Evolutionary conservation across 345 rosid species (phyloP).

Genomic region (Hibiscus syriacus): DNA sequence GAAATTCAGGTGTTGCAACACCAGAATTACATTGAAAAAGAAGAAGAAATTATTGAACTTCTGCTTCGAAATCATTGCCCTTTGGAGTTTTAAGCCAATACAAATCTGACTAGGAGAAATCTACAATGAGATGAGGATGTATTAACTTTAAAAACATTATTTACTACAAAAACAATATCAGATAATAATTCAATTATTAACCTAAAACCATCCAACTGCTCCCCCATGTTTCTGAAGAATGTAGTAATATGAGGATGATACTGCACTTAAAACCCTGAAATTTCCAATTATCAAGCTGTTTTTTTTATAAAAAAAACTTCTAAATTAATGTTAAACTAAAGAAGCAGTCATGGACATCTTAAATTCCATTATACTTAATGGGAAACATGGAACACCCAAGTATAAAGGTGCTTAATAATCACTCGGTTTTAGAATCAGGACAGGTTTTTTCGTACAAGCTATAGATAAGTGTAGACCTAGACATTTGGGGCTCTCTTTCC

Average conservation of each 20-base stretch:
- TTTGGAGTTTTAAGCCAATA: too few relatives aligned
- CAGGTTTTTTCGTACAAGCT: constrained; percentile 49
- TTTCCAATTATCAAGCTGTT: background rate
- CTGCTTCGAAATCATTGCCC: too few relatives aligned
- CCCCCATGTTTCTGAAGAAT: background rate
- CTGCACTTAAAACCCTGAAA: background rate
- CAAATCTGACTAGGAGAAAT: background rate
- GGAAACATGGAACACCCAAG: background rate
- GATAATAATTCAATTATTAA: background rate
- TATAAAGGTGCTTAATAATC: constrained; percentile 4
- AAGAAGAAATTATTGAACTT: too few relatives aligned
- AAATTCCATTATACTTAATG: background rate
- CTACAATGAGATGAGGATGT: background rate
- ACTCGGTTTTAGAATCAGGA: constrained; percentile 30
- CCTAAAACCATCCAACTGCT: background rate
- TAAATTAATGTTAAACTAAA: background rate
- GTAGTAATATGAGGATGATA: background rate
- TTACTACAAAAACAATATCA: background rate
- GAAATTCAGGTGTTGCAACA: too few relatives aligned
- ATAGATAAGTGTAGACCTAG: constrained; percentile 70
- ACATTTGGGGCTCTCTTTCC: constrained; percentile 97
- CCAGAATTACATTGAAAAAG: too few relatives aligned
- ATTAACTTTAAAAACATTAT: background rate
- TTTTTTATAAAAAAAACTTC: too few relatives aligned
- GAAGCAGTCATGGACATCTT: background rate